Evolutionary conservation across 331 rosid genomes (phyloP), one percentile per base, ranked within the genome.

Genomic region (Spiraea crenata): DNA sequence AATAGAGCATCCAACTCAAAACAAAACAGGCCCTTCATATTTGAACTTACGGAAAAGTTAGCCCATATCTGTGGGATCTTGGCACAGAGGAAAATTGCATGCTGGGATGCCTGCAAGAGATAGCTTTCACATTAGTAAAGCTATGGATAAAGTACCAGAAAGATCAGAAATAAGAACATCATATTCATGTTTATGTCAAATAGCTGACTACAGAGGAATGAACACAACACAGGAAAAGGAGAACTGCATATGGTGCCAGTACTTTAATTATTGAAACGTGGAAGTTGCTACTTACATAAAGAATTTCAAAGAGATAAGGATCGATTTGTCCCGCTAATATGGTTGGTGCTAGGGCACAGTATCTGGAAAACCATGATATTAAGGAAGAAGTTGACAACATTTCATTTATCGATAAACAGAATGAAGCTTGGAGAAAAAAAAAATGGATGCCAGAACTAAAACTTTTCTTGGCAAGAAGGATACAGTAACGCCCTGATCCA

Each of bases 41-140:
- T 75, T 84, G 55, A 31, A 89, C 97, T 93, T 78, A 95, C 97
- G 54, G 96, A 88, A 66, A 91, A 95, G 83, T 95, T 95, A 66
- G 75, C 82, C 98, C 95, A 89, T 83, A 95, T 89, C 84, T 95
- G 99, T n/a, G 99, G 99, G 74, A 95, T 85, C 90, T 92, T 89
- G 70, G 99, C 92, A 79, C 76, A 82, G 50, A 95, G 98, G 78
- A 95, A 95, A 76, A 95, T 85, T 40, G 82, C 95, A 87, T 95
- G 97, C 65, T 91, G 97, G 63, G 90, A 91, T 80, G 96, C 98
- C 99, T 95, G 89, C 57, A 83, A 82, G 44, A 81, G 55, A 84
- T 74, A 59, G 79, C 61, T 76, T 56, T 71, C 63, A 37, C 72
- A 66, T 85, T 19, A 82, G 77, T 62, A 74, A 74, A 70, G 25